Evolutionary conservation across 2,329 filamentous ascomycete species (phyloP).

Genomic region (Lojkania enalia): DNA sequence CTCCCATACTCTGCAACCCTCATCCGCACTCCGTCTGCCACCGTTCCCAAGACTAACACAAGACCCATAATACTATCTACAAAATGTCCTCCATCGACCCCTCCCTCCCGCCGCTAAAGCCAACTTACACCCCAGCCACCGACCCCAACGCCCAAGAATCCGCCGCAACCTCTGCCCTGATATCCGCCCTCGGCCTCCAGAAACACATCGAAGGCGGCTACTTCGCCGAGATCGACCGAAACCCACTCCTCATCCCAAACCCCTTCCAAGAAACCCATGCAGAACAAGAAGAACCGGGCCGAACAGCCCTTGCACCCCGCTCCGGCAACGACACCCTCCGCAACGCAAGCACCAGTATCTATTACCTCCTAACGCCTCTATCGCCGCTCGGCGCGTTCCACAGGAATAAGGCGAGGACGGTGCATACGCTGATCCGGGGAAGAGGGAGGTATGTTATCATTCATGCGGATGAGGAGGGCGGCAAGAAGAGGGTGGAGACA

Average conservation of each 20-base stretch:
- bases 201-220: slow-evolving; percentile 57
- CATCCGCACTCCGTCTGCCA: background rate
- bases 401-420: slow-evolving; percentile 62
- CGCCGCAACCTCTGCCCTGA: slow-evolving; percentile 16
- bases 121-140: background rate
- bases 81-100: slow-evolving; percentile 2
- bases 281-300: background rate
- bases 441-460: slow-evolving; percentile 66
- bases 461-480: slow-evolving; percentile 56
- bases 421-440: slow-evolving; percentile 68
- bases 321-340: slow-evolving; percentile 47
- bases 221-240: slow-evolving; percentile 54
- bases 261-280: slow-evolving; percentile 46
- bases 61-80: background rate
- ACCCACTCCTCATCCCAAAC: slow-evolving; percentile 54
- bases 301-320: background rate
- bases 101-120: slow-evolving; percentile 1
- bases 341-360: slow-evolving; percentile 63
- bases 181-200: slow-evolving; percentile 44
- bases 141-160: slow-evolving; percentile 14
- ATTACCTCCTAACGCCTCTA: slow-evolving; percentile 64
- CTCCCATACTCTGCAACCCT: background rate
- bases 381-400: slow-evolving; percentile 65
- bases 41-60: background rate
- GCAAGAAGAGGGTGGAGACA: slow-evolving; percentile 61